Percentiles rank a stretch among this genome's conserved stretches.
phyloP scores from a whole-genome alignment of 2,329 filamentous ascomycete species.

The Fusarium setosum region DNA sequence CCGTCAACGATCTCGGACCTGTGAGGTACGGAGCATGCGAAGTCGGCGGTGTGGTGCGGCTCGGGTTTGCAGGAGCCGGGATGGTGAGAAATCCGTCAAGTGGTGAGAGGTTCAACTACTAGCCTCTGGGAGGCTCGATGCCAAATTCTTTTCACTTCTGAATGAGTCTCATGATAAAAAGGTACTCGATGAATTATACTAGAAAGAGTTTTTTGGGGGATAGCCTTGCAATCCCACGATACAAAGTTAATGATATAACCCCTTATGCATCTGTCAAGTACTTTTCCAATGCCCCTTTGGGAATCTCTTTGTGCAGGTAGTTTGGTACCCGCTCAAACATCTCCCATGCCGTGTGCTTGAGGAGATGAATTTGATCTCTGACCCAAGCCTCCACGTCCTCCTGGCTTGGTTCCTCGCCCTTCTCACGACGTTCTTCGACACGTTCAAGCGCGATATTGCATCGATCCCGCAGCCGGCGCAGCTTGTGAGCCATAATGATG shows the following conservation, averaged over 20 bases:
- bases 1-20: conserved; percentile 19
- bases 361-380: conserved; percentile 8
- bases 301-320: conserved; percentile 2
- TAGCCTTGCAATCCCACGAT: no score
- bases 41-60: conserved; percentile 24
- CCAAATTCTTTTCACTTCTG: no score
- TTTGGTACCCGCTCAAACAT: conserved; percentile 15
- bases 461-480: neutral
- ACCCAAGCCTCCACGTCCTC: conserved; percentile 14
- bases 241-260: no score
- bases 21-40: conserved; percentile 39
- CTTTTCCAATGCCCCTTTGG: neutral
- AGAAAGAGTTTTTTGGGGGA: no score
- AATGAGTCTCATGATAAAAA: no score
- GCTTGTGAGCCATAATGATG: neutral
- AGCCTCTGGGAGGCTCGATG: no score
- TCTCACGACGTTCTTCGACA: neutral
- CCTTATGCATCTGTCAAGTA: neutral
- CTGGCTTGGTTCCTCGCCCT: neutral
- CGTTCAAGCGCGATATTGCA: neutral
- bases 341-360: conserved; percentile 20
- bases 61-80: conserved; percentile 31
- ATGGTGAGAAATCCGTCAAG: conserved; percentile 30
- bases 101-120: conserved; percentile 36
- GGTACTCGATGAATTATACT: no score